Percentiles rank a stretch among this genome's conserved stretches.
Evolutionary conservation across 164 flowering plant genomes (phyloP).

Genomic region (Pachysandra terminalis): DNA sequence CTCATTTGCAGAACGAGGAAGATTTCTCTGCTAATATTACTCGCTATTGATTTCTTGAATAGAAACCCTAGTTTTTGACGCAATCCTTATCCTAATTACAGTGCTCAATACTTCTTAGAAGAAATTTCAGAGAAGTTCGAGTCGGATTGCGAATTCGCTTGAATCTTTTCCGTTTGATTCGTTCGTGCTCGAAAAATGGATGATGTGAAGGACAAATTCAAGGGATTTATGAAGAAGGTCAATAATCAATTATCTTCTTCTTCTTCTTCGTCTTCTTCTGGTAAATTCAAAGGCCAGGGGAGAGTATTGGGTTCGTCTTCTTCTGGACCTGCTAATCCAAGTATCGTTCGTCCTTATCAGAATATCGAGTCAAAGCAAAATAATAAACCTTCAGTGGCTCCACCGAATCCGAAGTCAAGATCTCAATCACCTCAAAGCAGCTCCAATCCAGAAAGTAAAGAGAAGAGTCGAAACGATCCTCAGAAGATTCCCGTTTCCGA

Average conservation of each 20-base stretch:
- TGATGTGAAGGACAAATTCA: constrained; percentile 79
- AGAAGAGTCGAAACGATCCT: neutral
- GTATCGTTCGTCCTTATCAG: constrained; percentile 18
- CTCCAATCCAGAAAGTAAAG: neutral
- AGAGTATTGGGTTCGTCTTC: constrained; percentile 74
- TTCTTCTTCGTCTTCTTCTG: constrained; percentile 44
- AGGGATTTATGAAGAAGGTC: constrained; percentile 88
- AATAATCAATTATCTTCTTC: constrained; percentile 53
- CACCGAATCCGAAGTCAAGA: constrained; percentile 11
- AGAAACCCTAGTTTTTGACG: too few relatives aligned
- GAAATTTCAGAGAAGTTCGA: too few relatives aligned
- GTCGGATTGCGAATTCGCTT: neutral
- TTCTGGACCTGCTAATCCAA: constrained; percentile 33
- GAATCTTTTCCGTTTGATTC: neutral
- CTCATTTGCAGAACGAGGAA: too few relatives aligned
- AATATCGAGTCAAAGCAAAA: constrained; percentile 10
- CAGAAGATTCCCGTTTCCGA: constrained; percentile 1
- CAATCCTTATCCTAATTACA: too few relatives aligned
- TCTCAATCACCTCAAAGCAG: neutral
- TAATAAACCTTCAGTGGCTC: constrained; percentile 2
- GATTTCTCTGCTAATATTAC: too few relatives aligned
- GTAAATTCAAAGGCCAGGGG: constrained; percentile 89
- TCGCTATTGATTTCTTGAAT: too few relatives aligned
- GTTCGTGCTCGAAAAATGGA: constrained; percentile 37
- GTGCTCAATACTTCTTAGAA: too few relatives aligned